Conservation (phyloP, 768 basidiomycete genomes). For the Boletellus ananiceps region DNA sequence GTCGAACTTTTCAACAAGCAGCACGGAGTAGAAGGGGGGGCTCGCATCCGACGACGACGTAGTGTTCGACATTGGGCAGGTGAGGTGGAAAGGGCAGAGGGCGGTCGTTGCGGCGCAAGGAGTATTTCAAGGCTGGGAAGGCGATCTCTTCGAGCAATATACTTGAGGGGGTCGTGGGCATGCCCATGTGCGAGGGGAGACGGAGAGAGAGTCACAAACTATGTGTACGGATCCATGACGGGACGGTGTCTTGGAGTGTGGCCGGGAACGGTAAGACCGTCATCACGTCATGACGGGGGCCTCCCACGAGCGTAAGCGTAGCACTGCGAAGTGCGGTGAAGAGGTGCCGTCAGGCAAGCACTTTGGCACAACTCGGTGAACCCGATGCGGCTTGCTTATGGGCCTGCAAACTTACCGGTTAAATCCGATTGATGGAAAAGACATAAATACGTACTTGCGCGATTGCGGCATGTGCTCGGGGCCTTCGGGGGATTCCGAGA, state of each 20-base stretch:
- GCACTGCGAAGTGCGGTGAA: slow-evolving; percentile 11
- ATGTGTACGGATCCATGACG: slow-evolving; percentile 24
- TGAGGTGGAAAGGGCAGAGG: slow-evolving; percentile 29
- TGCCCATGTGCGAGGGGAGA: slow-evolving; percentile 19
- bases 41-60: slow-evolving; percentile 21
- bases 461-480: slow-evolving; percentile 19
- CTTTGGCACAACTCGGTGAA: background rate
- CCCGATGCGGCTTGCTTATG: slow-evolving; percentile 1
- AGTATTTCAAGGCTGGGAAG: slow-evolving; percentile 28
- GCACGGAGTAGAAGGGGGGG: slow-evolving; percentile 33
- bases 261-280: slow-evolving; percentile 26
- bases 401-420: slow-evolving; percentile 9
- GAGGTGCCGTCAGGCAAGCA: slow-evolving; percentile 17
- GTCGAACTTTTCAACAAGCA: slow-evolving; percentile 51
- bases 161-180: slow-evolving; percentile 32
- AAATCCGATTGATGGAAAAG: slow-evolving; percentile 12
- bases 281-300: slow-evolving; percentile 25
- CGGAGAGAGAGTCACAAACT: slow-evolving; percentile 14
- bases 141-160: slow-evolving; percentile 34
- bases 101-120: slow-evolving; percentile 33
- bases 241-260: slow-evolving; percentile 26
- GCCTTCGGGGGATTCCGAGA: slow-evolving; percentile 23
- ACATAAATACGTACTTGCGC: slow-evolving; percentile 10
- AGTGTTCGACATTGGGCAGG: slow-evolving; percentile 32
- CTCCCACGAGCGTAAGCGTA: slow-evolving; percentile 26